A percentile compares a stretch with the other conserved stretches of the same genome.
Conservation (phyloP, 2,329 filamentous ascomycete species). For the Talaromyces sp. region DNA sequence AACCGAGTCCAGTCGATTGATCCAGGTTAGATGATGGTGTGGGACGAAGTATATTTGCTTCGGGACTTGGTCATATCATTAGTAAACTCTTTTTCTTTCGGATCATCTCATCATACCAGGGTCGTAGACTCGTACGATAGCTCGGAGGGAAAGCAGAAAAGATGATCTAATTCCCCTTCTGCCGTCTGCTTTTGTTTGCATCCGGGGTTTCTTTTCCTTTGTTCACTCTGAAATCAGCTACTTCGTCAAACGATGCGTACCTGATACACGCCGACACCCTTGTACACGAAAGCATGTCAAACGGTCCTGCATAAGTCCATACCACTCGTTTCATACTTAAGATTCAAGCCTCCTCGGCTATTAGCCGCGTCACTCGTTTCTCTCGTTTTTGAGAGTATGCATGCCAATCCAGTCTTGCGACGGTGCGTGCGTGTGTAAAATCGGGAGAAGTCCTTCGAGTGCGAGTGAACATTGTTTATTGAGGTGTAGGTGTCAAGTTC, state of each 20-base stretch:
- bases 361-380: slow-evolving; percentile 12
- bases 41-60: neutral
- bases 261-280: neutral
- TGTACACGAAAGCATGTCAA: slow-evolving; percentile 4
- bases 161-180: neutral
- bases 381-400: neutral
- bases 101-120: neutral
- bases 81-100: neutral
- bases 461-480: neutral
- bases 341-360: neutral
- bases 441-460: neutral
- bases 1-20: slow-evolving; percentile 2
- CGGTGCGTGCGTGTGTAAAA: neutral
- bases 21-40: slow-evolving; percentile 7
- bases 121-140: neutral
- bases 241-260: neutral
- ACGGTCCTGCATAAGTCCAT: neutral
- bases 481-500: neutral
- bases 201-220: neutral
- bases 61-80: neutral
- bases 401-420: neutral
- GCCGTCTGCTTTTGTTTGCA: neutral
- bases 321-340: slow-evolving; percentile 15
- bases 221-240: neutral
- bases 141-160: slow-evolving; percentile 3